Evolutionary conservation across 2,329 filamentous ascomycete genomes (phyloP).

Genomic region (Dothidotthia symphoricarpi): DNA sequence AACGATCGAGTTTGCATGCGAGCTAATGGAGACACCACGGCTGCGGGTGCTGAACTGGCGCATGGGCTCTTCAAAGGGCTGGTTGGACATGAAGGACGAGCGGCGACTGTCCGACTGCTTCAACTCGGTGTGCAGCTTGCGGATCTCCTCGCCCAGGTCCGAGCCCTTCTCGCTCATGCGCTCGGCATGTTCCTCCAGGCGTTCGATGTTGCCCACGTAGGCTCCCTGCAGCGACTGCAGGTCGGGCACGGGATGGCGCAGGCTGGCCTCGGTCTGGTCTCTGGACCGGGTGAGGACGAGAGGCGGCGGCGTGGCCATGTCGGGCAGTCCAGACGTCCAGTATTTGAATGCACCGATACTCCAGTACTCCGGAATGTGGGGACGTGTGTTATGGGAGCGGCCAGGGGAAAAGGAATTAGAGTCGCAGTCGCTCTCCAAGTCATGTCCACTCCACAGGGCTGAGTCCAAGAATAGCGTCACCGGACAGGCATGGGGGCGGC

Average conservation of each 20-base stretch:
- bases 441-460: neutral
- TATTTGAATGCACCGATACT: too few species aligned
- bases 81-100: constrained; percentile 59
- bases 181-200: constrained; percentile 73
- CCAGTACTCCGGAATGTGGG: too few species aligned
- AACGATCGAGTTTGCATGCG: constrained; percentile 60
- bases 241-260: constrained; percentile 61
- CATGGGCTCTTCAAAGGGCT: constrained; percentile 26
- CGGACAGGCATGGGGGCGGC: neutral
- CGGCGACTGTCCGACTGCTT: constrained; percentile 67
- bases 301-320: constrained; percentile 28
- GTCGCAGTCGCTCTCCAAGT: neutral
- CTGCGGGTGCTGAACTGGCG: constrained; percentile 33
- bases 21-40: constrained; percentile 45
- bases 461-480: too few species aligned
- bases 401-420: constrained; percentile 14
- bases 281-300: constrained; percentile 21
- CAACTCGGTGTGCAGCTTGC: constrained; percentile 68
- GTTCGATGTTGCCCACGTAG: constrained; percentile 66
- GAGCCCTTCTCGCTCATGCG: constrained; percentile 68
- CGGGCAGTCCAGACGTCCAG: too few species aligned
- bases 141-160: constrained; percentile 75
- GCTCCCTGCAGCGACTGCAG: constrained; percentile 61
- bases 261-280: constrained; percentile 21
- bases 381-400: neutral